A percentile compares a stretch with the other conserved stretches of the same genome.
These are phyloP conservation scores for Gracilaria caudata DNA, from an alignment of 23 red algal species.

Conservation along the genomic window DNA sequence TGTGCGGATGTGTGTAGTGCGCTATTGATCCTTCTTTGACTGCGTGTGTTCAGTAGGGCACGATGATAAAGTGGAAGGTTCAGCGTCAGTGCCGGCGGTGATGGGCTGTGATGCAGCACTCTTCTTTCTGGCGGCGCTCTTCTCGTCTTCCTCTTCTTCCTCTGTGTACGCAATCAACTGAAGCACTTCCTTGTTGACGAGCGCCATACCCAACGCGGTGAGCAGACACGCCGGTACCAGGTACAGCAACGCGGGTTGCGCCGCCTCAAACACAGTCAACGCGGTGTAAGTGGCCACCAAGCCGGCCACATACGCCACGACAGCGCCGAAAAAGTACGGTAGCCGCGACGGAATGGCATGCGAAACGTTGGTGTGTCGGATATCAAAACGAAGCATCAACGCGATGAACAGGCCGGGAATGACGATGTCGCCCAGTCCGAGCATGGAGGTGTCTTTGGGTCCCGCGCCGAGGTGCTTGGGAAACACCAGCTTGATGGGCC, in stretches of 20 bases:
- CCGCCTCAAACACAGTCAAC: constrained; percentile 75
- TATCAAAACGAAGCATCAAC: constrained; percentile 87
- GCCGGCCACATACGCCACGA: constrained; percentile 66
- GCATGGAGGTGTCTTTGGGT: constrained; percentile 79
- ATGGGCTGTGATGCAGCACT: neutral
- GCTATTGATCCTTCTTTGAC: constrained; percentile 42
- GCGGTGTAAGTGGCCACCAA: constrained; percentile 72
- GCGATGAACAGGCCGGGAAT: constrained; percentile 95
- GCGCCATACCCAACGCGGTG: constrained; percentile 57
- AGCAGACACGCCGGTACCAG: constrained; percentile 77
- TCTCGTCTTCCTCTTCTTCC: constrained; percentile 63
- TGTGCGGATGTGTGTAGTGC: neutral
- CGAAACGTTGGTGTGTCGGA: constrained; percentile 33
- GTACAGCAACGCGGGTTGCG: constrained; percentile 92
- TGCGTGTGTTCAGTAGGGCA: neutral
- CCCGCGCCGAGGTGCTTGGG: constrained; percentile 38
- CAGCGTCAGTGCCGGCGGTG: neutral
- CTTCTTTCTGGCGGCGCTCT: neutral
- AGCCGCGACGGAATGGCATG: constrained; percentile 8
- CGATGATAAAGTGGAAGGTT: constrained; percentile 16
- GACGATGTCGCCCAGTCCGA: constrained; percentile 95
- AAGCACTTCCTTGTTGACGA: constrained; percentile 52
- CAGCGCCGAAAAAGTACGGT: constrained; percentile 74
- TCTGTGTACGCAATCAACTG: constrained; percentile 75
- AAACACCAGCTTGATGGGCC: constrained; percentile 96